Conservation (phyloP, 495 filamentous ascomycete species). For the Acidiella bohemica region DNA sequence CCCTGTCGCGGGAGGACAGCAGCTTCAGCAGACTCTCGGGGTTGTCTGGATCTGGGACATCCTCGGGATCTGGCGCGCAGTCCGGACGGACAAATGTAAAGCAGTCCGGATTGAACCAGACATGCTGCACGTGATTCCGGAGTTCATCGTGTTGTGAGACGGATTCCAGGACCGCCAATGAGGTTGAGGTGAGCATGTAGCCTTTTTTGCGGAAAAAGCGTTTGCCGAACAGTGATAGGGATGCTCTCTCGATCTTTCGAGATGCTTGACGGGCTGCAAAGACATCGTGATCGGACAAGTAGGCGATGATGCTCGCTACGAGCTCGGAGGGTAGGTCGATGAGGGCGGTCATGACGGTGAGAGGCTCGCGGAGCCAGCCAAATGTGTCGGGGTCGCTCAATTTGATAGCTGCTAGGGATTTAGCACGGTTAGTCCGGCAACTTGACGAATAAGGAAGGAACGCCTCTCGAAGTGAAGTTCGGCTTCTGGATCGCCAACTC, state of each 20-base stretch:
- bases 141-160: constrained; percentile 9
- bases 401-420: no score
- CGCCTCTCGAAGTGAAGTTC: no score
- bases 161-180: constrained; percentile 3
- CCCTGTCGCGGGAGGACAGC: not conserved
- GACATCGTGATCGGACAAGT: constrained; percentile 1
- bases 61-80: constrained; percentile 6
- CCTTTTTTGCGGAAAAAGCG: constrained; percentile 20
- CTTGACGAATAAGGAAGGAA: no score
- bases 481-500: no score
- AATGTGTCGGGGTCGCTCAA: no score
- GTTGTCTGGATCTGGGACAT: not conserved
- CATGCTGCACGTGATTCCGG: constrained; percentile 12
- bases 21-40: constrained; percentile 3
- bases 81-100: constrained; percentile 10
- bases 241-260: constrained; percentile 3
- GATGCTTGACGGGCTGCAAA: constrained; percentile 5
- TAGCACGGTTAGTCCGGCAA: no score
- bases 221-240: constrained; percentile 8
- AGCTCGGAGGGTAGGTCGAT: constrained; percentile 13
- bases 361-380: no score
- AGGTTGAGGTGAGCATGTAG: constrained; percentile 12
- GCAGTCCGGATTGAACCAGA: constrained; percentile 20
- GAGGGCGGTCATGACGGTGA: not conserved
- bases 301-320: constrained; percentile 9